These are phyloP conservation scores for Stephanodiscus minutulus DNA, from an alignment of 108 stramenopile genomes.

Conservation along the genomic window DNA sequence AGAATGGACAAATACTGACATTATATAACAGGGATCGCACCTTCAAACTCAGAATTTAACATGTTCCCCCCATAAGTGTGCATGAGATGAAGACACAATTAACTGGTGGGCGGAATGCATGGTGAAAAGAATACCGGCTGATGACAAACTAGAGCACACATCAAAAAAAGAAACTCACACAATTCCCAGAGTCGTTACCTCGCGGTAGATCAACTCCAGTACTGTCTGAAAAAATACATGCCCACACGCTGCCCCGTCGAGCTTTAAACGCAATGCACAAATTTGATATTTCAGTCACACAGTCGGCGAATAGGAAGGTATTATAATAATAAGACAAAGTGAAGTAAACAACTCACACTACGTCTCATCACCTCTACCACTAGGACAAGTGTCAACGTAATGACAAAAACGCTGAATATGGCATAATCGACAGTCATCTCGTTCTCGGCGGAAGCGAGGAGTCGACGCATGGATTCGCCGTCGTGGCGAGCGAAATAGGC, in stretches of 20 bases:
- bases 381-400: slow-evolving; percentile 76
- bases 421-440: slow-evolving; percentile 55
- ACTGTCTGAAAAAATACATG: slow-evolving; percentile 74
- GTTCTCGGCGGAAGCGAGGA: slow-evolving; percentile 2
- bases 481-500: no score
- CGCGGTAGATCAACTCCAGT: slow-evolving; percentile 73
- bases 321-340: no score
- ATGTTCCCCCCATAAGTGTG: slow-evolving; percentile 57
- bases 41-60: slow-evolving; percentile 60
- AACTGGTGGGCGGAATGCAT: slow-evolving; percentile 4
- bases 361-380: slow-evolving; percentile 70
- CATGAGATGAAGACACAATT: slow-evolving; percentile 67
- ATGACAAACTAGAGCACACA: background rate
- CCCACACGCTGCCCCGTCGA: slow-evolving; percentile 65
- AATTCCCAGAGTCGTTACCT: slow-evolving; percentile 21
- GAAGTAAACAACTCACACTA: no score
- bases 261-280: background rate
- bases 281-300: no score
- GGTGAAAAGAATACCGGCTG: background rate
- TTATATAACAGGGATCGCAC: background rate
- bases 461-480: slow-evolving; percentile 1
- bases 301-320: no score
- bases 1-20: background rate
- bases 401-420: slow-evolving; percentile 58
- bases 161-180: background rate